phyloP scores from a whole-genome alignment of 768 basidiomycete species.

The Amylocystis lapponica region DNA sequence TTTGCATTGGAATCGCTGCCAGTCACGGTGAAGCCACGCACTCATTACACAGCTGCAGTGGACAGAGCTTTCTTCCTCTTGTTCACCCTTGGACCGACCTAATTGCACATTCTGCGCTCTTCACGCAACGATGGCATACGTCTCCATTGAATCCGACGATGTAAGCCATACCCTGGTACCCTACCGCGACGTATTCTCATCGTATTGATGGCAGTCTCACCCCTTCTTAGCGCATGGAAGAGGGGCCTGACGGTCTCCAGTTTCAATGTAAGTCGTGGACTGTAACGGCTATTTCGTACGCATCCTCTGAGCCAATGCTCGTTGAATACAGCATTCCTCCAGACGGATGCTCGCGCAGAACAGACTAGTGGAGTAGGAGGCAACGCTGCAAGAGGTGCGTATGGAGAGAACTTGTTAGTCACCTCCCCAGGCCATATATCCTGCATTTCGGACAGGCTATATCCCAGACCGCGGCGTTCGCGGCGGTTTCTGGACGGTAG shows the following conservation, averaged over 20 bases:
- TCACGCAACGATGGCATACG: constrained; percentile 25
- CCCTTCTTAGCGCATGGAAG: constrained; percentile 25
- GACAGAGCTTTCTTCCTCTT: too few species aligned
- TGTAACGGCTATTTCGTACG: neutral
- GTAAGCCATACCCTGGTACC: constrained; percentile 9
- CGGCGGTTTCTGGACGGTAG: constrained; percentile 71
- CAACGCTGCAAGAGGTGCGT: constrained; percentile 13
- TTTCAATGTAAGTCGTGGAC: constrained; percentile 21
- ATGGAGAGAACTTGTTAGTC: neutral
- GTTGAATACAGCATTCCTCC: constrained; percentile 18
- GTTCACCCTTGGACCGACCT: too few species aligned
- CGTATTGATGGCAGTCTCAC: constrained; percentile 12
- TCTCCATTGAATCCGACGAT: constrained; percentile 25
- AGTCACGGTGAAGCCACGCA: too few species aligned
- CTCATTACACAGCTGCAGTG: too few species aligned
- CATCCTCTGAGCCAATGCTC: neutral
- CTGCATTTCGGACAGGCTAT: constrained; percentile 45
- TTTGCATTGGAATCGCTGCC: too few species aligned
- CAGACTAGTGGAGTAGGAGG: constrained; percentile 1
- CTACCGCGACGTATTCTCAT: constrained; percentile 2
- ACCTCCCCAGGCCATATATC: neutral
- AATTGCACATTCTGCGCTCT: too few species aligned
- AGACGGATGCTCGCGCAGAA: constrained; percentile 18
- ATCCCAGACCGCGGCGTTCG: constrained; percentile 44
- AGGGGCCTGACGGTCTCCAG: constrained; percentile 25